A percentile compares a stretch with the other conserved stretches of the same genome.
These are phyloP conservation scores for Begonia fuchsioides DNA, from an alignment of 306 rosid species.

Conservation along the genomic window DNA sequence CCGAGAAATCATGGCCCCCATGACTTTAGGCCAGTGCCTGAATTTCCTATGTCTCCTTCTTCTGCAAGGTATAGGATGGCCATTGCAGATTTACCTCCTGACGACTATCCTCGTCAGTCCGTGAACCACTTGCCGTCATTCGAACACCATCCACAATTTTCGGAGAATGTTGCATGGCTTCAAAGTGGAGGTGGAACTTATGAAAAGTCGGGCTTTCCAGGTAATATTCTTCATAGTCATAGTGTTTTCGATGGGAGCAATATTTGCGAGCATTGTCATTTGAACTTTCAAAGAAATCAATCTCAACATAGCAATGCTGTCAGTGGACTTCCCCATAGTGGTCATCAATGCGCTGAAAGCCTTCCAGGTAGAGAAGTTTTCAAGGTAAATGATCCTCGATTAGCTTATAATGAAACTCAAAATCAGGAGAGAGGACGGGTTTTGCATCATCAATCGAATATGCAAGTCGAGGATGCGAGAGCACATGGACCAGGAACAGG, in stretches of 20 bases:
- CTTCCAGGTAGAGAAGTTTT: constrained; percentile 43
- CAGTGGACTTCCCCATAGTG: constrained; percentile 39
- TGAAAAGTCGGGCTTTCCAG: constrained; percentile 64
- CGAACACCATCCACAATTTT: constrained; percentile 64
- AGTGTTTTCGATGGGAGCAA: constrained; percentile 57
- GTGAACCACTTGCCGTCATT: constrained; percentile 41
- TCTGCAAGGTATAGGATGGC: constrained; percentile 51
- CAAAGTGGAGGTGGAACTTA: constrained; percentile 37
- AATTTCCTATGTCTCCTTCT: constrained; percentile 69
- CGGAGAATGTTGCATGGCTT: constrained; percentile 59
- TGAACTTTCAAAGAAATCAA: constrained; percentile 56
- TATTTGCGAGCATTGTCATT: constrained; percentile 59
- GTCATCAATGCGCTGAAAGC: constrained; percentile 19
- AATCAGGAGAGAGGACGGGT: constrained; percentile 66
- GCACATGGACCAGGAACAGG: constrained; percentile 37
- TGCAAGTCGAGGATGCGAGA: constrained; percentile 47
- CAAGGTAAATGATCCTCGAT: constrained; percentile 38
- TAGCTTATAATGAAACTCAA: constrained; percentile 40
- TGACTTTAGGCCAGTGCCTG: constrained; percentile 51
- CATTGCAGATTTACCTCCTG: constrained; percentile 43
- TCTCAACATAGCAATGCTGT: constrained; percentile 39
- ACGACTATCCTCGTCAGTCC: constrained; percentile 57
- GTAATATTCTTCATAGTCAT: constrained; percentile 41
- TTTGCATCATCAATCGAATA: constrained; percentile 37
- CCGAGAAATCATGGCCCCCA: constrained; percentile 67